Evolutionary conservation across 441 rosid species (phyloP).

Genomic region (Breynia disticha): DNA sequence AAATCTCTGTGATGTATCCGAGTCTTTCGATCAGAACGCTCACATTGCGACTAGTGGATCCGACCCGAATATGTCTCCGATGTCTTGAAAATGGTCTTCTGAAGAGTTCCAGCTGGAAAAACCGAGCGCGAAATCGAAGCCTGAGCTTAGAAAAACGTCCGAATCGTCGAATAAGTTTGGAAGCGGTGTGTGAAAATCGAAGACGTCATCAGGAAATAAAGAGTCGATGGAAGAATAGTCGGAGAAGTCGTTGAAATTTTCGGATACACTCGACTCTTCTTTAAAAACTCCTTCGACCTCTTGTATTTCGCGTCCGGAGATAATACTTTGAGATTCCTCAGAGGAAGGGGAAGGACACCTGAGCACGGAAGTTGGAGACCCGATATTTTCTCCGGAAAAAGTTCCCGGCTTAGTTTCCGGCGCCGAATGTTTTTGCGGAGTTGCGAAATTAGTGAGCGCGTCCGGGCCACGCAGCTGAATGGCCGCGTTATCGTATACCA

Average conservation of each 20-base stretch:
- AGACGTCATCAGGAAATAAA: conserved; percentile 22
- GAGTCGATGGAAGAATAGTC: conserved; percentile 21
- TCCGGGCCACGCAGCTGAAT: conserved; percentile 77
- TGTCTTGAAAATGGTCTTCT: conserved; percentile 56
- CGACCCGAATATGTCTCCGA: conserved; percentile 59
- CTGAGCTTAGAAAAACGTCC: conserved; percentile 17
- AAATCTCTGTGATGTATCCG: no score
- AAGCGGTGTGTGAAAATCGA: conserved; percentile 27
- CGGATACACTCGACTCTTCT: conserved; percentile 22
- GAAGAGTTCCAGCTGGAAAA: conserved; percentile 29
- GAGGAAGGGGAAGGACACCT: conserved; percentile 24
- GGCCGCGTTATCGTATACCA: conserved; percentile 91
- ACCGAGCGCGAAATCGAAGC: conserved; percentile 31
- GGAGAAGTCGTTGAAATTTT: conserved; percentile 21
- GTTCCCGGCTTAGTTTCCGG: not conserved
- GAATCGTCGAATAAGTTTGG: conserved; percentile 25
- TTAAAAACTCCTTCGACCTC: no score
- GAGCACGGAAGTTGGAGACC: conserved; percentile 57
- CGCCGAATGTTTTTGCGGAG: conserved; percentile 19
- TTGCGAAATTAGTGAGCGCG: conserved; percentile 70
- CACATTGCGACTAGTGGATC: conserved; percentile 46
- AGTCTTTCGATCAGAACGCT: no score
- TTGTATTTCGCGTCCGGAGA: conserved; percentile 10
- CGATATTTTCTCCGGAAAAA: conserved; percentile 31
- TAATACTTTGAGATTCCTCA: conserved; percentile 16